Evolutionary conservation across 2,329 filamentous ascomycete species (phyloP).

Genomic region (Pseudogymnoascus sp.): DNA sequence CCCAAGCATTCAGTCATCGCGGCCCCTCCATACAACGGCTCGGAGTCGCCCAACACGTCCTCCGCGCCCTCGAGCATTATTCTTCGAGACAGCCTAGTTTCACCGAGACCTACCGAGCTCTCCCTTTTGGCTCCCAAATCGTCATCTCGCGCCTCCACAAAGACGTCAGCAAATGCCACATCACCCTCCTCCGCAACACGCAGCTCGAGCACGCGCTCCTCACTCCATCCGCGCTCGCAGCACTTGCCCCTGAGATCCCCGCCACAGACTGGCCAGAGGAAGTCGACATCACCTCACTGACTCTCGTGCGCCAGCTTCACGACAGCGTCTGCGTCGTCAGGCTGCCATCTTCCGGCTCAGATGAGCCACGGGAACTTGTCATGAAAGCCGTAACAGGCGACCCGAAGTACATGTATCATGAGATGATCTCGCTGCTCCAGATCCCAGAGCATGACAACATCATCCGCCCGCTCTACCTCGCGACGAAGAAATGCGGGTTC

Average conservation of each 20-base stretch:
- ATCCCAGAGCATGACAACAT: conserved; percentile 46
- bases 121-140: conserved; percentile 51
- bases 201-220: neutral
- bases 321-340: conserved; percentile 50
- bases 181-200: neutral
- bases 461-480: conserved; percentile 44
- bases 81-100: conserved; percentile 27
- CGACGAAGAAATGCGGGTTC: conserved; percentile 48
- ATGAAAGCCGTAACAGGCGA: conserved; percentile 51
- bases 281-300: conserved; percentile 43
- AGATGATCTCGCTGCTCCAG: conserved; percentile 46
- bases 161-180: conserved; percentile 30
- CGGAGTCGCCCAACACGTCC: conserved; percentile 45
- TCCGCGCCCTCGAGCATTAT: conserved; percentile 47
- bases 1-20: conserved; percentile 18
- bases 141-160: conserved; percentile 44
- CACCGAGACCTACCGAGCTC: conserved; percentile 32
- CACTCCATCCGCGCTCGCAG: neutral
- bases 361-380: conserved; percentile 36
- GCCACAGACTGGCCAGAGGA: conserved; percentile 18
- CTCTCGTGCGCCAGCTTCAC: conserved; percentile 45
- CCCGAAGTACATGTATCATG: conserved; percentile 54
- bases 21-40: conserved; percentile 29
- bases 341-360: conserved; percentile 18
- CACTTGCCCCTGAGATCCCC: neutral